Conservation (phyloP, 495 filamentous ascomycete genomes). For the Podospora pseudoanserina region DNA sequence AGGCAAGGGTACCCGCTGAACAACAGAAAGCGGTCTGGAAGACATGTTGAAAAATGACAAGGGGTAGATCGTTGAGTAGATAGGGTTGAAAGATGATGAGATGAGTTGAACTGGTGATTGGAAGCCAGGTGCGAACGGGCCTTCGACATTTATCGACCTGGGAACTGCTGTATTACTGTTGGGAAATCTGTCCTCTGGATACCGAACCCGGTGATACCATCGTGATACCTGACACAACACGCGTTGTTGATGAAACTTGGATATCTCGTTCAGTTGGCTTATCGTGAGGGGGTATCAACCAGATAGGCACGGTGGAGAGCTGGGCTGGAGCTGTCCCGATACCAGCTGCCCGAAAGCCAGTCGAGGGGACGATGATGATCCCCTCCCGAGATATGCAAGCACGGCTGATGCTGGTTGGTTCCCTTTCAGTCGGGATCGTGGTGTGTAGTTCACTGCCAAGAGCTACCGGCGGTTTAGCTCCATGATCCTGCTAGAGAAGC, state of each 20-base stretch:
- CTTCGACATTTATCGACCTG: background rate
- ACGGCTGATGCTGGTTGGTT: background rate
- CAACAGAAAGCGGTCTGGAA: slow-evolving; percentile 6
- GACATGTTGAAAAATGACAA: background rate
- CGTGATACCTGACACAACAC: background rate
- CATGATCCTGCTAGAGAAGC: background rate
- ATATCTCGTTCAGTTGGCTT: background rate
- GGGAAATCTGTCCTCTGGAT: background rate
- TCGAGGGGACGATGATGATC: background rate
- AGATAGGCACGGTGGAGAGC: background rate
- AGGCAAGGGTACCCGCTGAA: slow-evolving; percentile 13
- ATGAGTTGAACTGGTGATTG: background rate
- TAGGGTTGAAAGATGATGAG: background rate
- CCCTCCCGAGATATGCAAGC: background rate
- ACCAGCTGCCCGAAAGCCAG: background rate
- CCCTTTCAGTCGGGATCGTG: background rate
- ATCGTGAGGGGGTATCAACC: background rate
- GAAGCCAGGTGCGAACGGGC: background rate
- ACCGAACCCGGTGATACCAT: background rate
- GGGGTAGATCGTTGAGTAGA: background rate
- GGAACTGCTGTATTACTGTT: background rate
- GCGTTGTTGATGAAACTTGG: background rate
- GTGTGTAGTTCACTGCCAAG: background rate
- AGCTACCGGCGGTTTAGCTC: background rate
- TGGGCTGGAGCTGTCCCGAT: background rate